Evolutionary conservation across 2,329 filamentous ascomycete species (phyloP).

Genomic region (Cladosporium colombiae): DNA sequence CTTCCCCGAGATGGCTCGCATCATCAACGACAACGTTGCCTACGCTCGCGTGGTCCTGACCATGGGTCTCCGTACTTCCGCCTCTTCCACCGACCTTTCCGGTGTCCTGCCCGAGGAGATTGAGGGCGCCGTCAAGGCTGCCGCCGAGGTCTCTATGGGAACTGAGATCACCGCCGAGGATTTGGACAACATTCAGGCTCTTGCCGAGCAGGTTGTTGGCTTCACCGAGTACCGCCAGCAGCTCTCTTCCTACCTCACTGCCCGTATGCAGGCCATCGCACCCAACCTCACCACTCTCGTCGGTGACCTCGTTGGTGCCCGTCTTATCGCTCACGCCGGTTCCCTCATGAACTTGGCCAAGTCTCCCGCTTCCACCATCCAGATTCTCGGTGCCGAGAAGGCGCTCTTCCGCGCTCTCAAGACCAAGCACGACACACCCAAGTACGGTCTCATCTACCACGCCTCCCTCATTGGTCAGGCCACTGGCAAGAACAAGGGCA

Average conservation of each 20-base stretch:
- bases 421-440: conserved; percentile 98
- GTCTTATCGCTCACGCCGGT: conserved; percentile 91
- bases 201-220: conserved; percentile 89
- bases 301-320: conserved; percentile 89
- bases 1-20: conserved; percentile 96
- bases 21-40: conserved; percentile 94
- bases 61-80: conserved; percentile 86
- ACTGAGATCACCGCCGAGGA: conserved; percentile 94
- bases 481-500: conserved; percentile 97
- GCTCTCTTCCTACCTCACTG: conserved; percentile 84
- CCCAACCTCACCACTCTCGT: conserved; percentile 93
- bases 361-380: conserved; percentile 90
- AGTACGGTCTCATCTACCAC: conserved; percentile 95
- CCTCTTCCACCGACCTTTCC: conserved; percentile 72
- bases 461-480: conserved; percentile 94
- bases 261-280: conserved; percentile 94
- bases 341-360: conserved; percentile 95
- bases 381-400: conserved; percentile 98
- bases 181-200: conserved; percentile 84
- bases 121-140: conserved; percentile 85
- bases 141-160: conserved; percentile 96
- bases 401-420: conserved; percentile 97
- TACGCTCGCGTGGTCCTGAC: conserved; percentile 86
- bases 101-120: conserved; percentile 95
- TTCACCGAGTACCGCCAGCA: conserved; percentile 89